Evolutionary conservation across 495 filamentous ascomycete genomes (phyloP).

Genomic region (Pyronema omphalodes): DNA sequence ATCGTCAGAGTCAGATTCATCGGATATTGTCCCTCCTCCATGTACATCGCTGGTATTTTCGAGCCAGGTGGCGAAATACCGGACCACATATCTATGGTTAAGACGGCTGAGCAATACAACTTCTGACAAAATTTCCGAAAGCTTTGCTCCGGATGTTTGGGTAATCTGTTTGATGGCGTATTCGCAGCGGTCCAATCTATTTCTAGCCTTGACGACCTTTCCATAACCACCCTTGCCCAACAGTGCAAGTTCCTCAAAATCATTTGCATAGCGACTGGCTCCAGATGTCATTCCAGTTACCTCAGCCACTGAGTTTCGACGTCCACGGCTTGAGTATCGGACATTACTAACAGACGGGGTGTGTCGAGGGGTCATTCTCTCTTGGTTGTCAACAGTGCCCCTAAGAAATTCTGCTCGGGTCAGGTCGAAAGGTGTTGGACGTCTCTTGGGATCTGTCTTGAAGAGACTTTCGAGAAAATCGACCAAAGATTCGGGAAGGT

Average conservation of each 20-base stretch:
- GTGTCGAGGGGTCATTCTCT: conserved; percentile 25
- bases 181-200: conserved; percentile 76
- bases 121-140: conserved; percentile 79
- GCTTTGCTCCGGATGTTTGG: conserved; percentile 54
- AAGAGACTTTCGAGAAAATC: conserved; percentile 73
- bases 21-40: conserved; percentile 12
- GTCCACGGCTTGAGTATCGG: conserved; percentile 25
- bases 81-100: conserved; percentile 89
- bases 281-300: conserved; percentile 8
- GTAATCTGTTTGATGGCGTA: conserved; percentile 97
- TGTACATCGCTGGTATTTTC: conserved; percentile 36
- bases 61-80: conserved; percentile 89
- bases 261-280: conserved; percentile 44
- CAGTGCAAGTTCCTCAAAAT: conserved; percentile 75
- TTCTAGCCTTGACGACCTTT: conserved; percentile 89
- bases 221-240: conserved; percentile 91
- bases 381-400: conserved; percentile 26
- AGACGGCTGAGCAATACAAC: conserved; percentile 75
- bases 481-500: conserved; percentile 53
- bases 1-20: conserved; percentile 2
- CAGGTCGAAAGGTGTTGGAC: conserved; percentile 76
- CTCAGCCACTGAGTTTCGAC: conserved; percentile 34
- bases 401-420: conserved; percentile 73
- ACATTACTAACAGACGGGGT: conserved; percentile 4
- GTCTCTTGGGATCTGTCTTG: conserved; percentile 59